phyloP scores from a whole-genome alignment of 192 early-diverging fungal genomes.

The Lobulomyces angularis region DNA sequence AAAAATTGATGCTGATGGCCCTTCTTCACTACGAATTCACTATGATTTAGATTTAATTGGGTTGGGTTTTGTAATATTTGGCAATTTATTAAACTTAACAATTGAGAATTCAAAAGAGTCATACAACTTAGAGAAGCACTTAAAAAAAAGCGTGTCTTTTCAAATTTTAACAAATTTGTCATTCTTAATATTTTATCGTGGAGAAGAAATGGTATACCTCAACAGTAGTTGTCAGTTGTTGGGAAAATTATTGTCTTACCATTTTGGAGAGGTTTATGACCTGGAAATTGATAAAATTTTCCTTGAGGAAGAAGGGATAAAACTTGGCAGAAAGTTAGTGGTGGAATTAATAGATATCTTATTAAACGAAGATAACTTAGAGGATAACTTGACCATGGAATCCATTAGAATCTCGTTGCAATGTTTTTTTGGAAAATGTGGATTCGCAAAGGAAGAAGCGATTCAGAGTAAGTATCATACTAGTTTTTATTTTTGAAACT shows the following conservation, averaged over 20 bases:
- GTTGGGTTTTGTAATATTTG: too few relatives aligned
- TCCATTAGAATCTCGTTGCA: conserved; percentile 15
- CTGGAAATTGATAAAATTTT: conserved; percentile 14
- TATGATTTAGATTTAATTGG: too few relatives aligned
- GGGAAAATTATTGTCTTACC: conserved; percentile 9
- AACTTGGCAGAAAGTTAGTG: conserved; percentile 8
- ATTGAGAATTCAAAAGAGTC: too few relatives aligned
- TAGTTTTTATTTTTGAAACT: conserved; percentile 6
- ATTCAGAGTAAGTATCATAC: conserved; percentile 4
- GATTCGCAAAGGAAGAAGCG: conserved; percentile 11
- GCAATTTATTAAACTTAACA: too few relatives aligned
- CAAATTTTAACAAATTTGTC: too few relatives aligned
- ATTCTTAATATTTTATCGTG: too few relatives aligned
- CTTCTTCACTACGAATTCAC: too few relatives aligned
- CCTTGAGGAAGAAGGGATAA: too few relatives aligned
- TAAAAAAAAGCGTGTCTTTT: too few relatives aligned
- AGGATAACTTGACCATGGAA: conserved; percentile 13
- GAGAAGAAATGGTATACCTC: too few relatives aligned
- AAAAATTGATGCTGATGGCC: too few relatives aligned
- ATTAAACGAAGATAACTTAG: not conserved
- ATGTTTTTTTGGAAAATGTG: conserved; percentile 14
- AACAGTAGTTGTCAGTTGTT: conserved; percentile 8
- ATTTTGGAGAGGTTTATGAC: conserved; percentile 12
- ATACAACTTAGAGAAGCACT: too few relatives aligned
- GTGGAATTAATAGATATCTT: conserved; percentile 7